Evolutionary conservation across 2,329 filamentous ascomycete genomes (phyloP).

Genomic region (Verticillium tricorpus): DNA sequence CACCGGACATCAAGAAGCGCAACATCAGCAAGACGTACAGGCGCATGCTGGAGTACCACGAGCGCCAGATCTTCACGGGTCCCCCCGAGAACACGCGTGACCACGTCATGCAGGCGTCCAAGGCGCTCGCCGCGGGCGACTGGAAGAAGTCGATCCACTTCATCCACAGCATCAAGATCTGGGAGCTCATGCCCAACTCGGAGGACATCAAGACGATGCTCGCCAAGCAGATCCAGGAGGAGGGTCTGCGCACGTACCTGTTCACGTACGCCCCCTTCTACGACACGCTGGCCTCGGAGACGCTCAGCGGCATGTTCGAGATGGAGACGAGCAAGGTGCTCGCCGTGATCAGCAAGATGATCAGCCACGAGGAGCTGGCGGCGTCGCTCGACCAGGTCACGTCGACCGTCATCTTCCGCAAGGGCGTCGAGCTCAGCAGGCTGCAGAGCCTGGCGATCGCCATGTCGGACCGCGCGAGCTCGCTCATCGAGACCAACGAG

Average conservation of each 20-base stretch:
- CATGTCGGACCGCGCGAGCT: conserved; percentile 91
- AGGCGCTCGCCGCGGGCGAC: conserved; percentile 92
- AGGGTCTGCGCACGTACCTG: conserved; percentile 94
- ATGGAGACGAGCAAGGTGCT: conserved; percentile 84
- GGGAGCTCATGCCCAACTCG: conserved; percentile 92
- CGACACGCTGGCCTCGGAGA: conserved; percentile 85
- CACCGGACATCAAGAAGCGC: conserved; percentile 93
- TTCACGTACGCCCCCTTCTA: conserved; percentile 99
- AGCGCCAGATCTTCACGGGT: conserved; percentile 97
- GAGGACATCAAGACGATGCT: conserved; percentile 97
- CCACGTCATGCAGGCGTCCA: conserved; percentile 98
- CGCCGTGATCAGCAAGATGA: conserved; percentile 98
- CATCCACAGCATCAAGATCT: conserved; percentile 98
- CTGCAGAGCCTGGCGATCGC: conserved; percentile 93
- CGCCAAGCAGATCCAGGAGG: conserved; percentile 95
- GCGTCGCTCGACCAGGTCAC: conserved; percentile 98
- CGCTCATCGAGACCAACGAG: conserved; percentile 95
- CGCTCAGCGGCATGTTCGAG: conserved; percentile 92
- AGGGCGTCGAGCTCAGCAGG: conserved; percentile 95
- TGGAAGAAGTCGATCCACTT: conserved; percentile 96
- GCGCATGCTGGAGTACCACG: conserved; percentile 98
- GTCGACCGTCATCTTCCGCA: conserved; percentile 95
- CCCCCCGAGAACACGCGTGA: conserved; percentile 98
- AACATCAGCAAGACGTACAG: conserved; percentile 99
- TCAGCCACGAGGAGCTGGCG: conserved; percentile 95